phyloP scores from a whole-genome alignment of 2,329 filamentous ascomycete genomes.

The Sporothrix schenckii region DNA sequence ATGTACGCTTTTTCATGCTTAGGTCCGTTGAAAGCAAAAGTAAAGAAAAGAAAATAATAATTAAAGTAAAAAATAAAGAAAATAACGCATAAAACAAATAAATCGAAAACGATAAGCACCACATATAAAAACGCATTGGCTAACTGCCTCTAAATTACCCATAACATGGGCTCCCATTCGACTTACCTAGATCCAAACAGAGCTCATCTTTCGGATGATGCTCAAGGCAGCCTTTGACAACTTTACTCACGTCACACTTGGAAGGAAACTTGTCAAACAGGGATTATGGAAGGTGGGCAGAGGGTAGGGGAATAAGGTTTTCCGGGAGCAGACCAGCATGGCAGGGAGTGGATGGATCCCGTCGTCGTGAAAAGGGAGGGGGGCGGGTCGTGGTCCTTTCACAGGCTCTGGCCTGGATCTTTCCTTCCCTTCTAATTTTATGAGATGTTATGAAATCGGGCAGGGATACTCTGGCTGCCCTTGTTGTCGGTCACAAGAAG shows the following conservation, averaged over 20 bases:
- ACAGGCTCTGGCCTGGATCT: not conserved
- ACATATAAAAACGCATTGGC: no score
- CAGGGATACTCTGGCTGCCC: not conserved
- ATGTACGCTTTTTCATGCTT: no score
- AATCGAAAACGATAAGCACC: not conserved
- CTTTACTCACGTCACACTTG: conserved; percentile 5
- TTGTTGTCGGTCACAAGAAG: not conserved
- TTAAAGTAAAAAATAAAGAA: no score
- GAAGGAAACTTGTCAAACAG: conserved; percentile 13
- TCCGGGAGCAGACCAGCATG: conserved; percentile 28
- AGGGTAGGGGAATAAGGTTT: conserved; percentile 33
- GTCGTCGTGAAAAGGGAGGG: not conserved
- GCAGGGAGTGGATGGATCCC: conserved; percentile 5
- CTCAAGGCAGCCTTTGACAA: not conserved
- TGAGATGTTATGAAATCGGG: conserved; percentile 10
- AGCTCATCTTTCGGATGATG: not conserved
- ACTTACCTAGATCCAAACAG: not conserved
- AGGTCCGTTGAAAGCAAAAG: no score
- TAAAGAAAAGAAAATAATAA: no score
- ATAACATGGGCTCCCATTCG: not conserved
- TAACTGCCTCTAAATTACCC: not conserved
- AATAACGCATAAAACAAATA: not conserved
- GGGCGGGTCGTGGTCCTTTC: not conserved
- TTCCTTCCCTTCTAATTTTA: not conserved
- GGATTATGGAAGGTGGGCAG: conserved; percentile 12